phyloP scores from a whole-genome alignment of 139 green algal genomes.

The Auxenochlorella pyrenoidosa region DNA sequence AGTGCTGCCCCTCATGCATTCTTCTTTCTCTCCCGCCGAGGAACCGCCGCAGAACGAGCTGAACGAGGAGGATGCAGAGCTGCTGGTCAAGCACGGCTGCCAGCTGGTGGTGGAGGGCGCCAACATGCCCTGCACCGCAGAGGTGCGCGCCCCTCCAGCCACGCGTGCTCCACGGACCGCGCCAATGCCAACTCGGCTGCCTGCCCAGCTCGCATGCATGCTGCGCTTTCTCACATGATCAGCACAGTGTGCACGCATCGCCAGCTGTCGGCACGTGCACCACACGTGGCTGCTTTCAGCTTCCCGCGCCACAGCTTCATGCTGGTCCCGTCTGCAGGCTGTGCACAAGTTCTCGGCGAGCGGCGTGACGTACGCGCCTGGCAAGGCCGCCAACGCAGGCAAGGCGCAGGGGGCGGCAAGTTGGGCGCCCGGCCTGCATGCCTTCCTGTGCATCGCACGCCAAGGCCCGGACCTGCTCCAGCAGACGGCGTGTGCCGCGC shows the following conservation, averaged over 20 bases:
- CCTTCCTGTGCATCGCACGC: too few relatives aligned
- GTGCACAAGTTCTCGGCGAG: too few relatives aligned
- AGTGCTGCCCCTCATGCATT: too few relatives aligned
- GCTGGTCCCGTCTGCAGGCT: neutral
- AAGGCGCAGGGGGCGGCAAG: neutral
- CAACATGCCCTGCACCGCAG: slow-evolving; percentile 85
- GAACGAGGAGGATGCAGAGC: slow-evolving; percentile 61
- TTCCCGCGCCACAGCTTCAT: too few relatives aligned
- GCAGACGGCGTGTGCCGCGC: neutral
- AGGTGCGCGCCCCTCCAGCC: slow-evolving; percentile 57
- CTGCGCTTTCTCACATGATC: too few relatives aligned
- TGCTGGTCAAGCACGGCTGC: slow-evolving; percentile 67
- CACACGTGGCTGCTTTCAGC: neutral
- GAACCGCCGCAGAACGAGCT: slow-evolving; percentile 62
- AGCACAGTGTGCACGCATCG: neutral
- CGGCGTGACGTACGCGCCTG: slow-evolving; percentile 30
- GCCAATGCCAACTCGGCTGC: too few relatives aligned
- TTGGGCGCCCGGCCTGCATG: too few relatives aligned
- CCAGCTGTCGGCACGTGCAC: too few relatives aligned
- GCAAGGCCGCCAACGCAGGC: slow-evolving; percentile 74
- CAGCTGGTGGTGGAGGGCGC: slow-evolving; percentile 82
- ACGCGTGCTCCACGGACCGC: too few relatives aligned
- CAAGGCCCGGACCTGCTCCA: too few relatives aligned
- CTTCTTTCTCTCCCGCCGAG: too few relatives aligned
- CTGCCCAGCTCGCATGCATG: too few relatives aligned